phyloP scores from a whole-genome alignment of 106 monocot species.

The Xerophyta viscosa region DNA sequence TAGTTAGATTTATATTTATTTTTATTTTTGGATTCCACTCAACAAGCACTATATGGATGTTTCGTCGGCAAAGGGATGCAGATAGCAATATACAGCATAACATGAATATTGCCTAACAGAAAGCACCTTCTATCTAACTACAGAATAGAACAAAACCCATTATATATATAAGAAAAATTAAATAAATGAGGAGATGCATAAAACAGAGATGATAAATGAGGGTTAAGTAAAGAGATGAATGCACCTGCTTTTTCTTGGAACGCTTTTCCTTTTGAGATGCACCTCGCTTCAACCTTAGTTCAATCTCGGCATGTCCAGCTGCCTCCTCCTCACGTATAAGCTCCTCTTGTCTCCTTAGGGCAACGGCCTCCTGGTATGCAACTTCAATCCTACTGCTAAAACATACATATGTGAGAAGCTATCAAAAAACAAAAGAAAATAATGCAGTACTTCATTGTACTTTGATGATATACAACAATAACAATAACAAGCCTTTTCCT shows the following conservation, averaged over 20 bases:
- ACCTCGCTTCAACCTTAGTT: conserved; percentile 60
- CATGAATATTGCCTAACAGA: background rate
- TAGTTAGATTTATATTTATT: too few relatives aligned
- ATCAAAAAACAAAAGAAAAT: too few relatives aligned
- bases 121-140: background rate
- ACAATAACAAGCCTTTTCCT: too few relatives aligned
- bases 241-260: conserved; percentile 91
- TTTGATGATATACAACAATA: too few relatives aligned
- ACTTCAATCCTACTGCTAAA: conserved; percentile 86
- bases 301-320: conserved; percentile 69
- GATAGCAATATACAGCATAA: background rate
- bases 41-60: too few relatives aligned
- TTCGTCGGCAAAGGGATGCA: too few relatives aligned
- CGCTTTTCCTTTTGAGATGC: conserved; percentile 71
- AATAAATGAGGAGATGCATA: background rate
- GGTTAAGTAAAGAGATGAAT: too few relatives aligned
- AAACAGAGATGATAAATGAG: too few relatives aligned
- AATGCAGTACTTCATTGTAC: too few relatives aligned
- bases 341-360: conserved; percentile 92
- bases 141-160: too few relatives aligned
- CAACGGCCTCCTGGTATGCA: conserved; percentile 89
- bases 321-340: conserved; percentile 98
- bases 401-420: conserved; percentile 8
- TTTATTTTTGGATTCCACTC: too few relatives aligned
- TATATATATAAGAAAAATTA: background rate